Percentiles rank a stretch among this genome's conserved stretches.
Conservation (phyloP, 106 monocot species). For the Triglochin maritima region DNA sequence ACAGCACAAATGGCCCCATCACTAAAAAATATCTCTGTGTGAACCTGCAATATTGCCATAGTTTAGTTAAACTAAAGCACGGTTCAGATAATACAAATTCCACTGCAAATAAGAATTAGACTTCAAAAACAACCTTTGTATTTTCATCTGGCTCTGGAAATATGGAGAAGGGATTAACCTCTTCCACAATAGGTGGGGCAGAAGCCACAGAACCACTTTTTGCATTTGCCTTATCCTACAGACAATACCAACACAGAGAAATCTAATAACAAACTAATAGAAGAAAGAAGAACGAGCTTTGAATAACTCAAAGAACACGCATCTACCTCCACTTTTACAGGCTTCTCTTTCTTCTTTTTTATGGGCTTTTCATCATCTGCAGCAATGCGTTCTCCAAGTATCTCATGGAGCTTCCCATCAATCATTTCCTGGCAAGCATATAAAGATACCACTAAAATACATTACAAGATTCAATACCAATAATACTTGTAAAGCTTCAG, state of each 20-base stretch:
- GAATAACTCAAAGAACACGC: not conserved
- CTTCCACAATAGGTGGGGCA: slow-evolving; percentile 43
- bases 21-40: slow-evolving; percentile 94
- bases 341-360: slow-evolving; percentile 94
- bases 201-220: not conserved
- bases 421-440: slow-evolving; percentile 48
- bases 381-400: slow-evolving; percentile 86
- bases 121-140: slow-evolving; percentile 41
- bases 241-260: not conserved
- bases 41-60: slow-evolving; percentile 38
- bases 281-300: not conserved
- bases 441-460: not conserved
- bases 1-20: slow-evolving; percentile 71
- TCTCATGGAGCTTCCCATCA: slow-evolving; percentile 45
- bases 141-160: slow-evolving; percentile 87
- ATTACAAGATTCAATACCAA: not conserved
- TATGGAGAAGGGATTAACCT: slow-evolving; percentile 81
- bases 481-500: not conserved
- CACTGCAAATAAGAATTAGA: too few species aligned
- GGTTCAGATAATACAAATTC: too few species aligned
- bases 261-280: not conserved
- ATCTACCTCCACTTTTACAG: slow-evolving; percentile 62
- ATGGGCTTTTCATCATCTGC: slow-evolving; percentile 76
- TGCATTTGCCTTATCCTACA: slow-evolving; percentile 29
- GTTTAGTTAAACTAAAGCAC: not conserved